phyloP scores from a whole-genome alignment of 2,329 filamentous ascomycete genomes.

The Fusarium compactum region DNA sequence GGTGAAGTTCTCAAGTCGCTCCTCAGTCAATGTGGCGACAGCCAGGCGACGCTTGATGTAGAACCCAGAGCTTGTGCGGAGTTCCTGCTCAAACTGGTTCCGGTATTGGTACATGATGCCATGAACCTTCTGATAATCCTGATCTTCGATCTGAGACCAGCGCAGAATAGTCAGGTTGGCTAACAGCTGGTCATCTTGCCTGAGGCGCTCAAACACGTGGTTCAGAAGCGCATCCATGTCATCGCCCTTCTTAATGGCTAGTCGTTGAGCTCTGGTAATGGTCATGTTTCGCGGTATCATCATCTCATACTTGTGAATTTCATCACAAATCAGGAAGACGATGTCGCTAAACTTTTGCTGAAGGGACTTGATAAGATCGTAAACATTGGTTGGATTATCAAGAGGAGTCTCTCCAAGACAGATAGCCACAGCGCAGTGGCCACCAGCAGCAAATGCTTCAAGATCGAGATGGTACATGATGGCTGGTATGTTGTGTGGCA shows the following conservation, averaged over 20 bases:
- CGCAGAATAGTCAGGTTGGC: neutral
- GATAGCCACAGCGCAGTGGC: constrained; percentile 8
- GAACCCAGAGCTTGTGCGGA: neutral
- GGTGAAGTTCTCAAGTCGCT: neutral
- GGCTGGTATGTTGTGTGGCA: neutral
- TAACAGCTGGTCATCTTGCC: neutral
- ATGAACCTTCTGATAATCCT: neutral
- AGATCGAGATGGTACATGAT: constrained; percentile 1
- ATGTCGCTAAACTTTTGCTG: neutral
- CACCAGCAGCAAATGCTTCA: rapidly evolving
- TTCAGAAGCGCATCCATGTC: neutral
- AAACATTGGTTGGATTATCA: neutral
- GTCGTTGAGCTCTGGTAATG: neutral
- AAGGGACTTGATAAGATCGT: neutral
- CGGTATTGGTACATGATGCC: neutral
- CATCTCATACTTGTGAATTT: constrained; percentile 10
- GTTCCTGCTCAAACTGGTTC: neutral
- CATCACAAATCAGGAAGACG: neutral
- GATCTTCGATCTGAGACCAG: constrained; percentile 1
- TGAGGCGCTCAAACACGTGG: neutral
- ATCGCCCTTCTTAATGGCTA: neutral
- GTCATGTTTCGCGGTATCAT: constrained; percentile 9
- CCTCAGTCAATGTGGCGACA: constrained; percentile 3
- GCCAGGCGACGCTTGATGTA: constrained; percentile 3
- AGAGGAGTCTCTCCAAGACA: constrained; percentile 6